Conservation (phyloP, 352 stramenopile genomes). For the Peronospora farinosa region DNA sequence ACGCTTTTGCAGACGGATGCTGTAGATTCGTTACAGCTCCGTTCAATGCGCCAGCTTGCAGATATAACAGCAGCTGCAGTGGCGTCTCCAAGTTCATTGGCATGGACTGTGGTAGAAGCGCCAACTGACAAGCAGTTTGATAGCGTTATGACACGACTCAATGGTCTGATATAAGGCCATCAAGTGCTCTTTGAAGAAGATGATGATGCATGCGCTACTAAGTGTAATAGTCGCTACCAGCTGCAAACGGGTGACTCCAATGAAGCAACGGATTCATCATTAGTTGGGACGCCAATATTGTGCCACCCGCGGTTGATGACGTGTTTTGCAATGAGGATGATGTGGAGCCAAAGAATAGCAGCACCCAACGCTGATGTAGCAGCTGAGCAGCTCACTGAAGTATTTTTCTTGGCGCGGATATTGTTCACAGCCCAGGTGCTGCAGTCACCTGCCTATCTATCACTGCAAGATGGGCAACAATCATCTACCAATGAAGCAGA, state of each 20-base stretch:
- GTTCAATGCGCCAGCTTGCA: constrained; percentile 54
- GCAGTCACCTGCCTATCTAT: constrained; percentile 44
- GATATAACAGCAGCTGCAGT: constrained; percentile 39
- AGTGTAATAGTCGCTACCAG: constrained; percentile 7
- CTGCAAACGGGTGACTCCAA: constrained; percentile 14
- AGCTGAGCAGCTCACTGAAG: constrained; percentile 40
- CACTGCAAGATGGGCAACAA: constrained; percentile 15
- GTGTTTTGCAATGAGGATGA: constrained; percentile 48
- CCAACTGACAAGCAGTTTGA: constrained; percentile 41
- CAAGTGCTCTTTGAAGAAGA: constrained; percentile 71
- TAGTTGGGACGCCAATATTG: constrained; percentile 39
- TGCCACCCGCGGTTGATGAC: constrained; percentile 45
- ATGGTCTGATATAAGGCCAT: constrained; percentile 62
- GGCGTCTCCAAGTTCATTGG: constrained; percentile 32
- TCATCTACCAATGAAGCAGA: neutral
- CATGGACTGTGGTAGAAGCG: constrained; percentile 39
- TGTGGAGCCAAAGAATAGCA: constrained; percentile 33
- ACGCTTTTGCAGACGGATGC: constrained; percentile 25
- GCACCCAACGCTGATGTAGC: constrained; percentile 27
- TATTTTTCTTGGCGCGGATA: constrained; percentile 49
- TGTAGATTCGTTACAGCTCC: constrained; percentile 41
- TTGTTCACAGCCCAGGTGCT: constrained; percentile 56
- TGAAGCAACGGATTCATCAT: constrained; percentile 20
- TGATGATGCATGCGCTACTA: constrained; percentile 21
- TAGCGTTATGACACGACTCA: constrained; percentile 38